Base-by-base conservation (phyloP, 495 filamentous ascomycete species). In the Chaetomium tenue region DNA sequence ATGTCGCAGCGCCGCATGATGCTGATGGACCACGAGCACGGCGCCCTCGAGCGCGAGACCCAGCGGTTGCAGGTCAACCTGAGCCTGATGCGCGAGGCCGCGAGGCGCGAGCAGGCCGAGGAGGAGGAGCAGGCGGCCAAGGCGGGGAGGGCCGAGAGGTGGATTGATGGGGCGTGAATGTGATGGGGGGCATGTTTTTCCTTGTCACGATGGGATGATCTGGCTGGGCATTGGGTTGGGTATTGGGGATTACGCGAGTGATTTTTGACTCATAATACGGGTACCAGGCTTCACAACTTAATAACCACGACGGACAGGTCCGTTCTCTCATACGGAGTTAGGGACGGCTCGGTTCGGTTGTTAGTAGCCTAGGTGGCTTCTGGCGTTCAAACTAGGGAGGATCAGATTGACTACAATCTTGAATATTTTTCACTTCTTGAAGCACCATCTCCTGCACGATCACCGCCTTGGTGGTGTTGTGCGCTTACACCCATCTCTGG, bases 1-100 rank as follows among this genome's bases (percentile, higher is more conserved):
- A 72, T 74, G 70, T 55, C 63, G 39, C 69, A 70, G 59, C 63
- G 70, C 13, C 58, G 72, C 11, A 40, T 69, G 37, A 55, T 66
- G 64, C 63, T 74, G 60, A 48, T 67, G 25, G 60, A 69, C 54
- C 68, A 68, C 60, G 71, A 72, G 51, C 60, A 60, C 15, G 70
- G 70, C 30, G 66, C 64, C 25, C 63, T 74, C 22, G 66, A 72
- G 23, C 55, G 65, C 1, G 70, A 74, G 55, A 66, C 63, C 16
- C 30, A 66, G 52, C 52, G 67, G 54, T 48, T 72, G 63, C 67
- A 69, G 62, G 54, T 63, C 2, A 72, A 72, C 33, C 20, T 74
- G 7, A 66, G 59, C 13, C 22, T 52, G 50, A 63, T 74, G 66
- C 40, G 70, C 12, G 61, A 70, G 33, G 57, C 44, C 12, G 53